These are phyloP conservation scores for Phaeophleospora eucalypticola DNA, from an alignment of 2,329 filamentous ascomycete species.

Conservation along the genomic window DNA sequence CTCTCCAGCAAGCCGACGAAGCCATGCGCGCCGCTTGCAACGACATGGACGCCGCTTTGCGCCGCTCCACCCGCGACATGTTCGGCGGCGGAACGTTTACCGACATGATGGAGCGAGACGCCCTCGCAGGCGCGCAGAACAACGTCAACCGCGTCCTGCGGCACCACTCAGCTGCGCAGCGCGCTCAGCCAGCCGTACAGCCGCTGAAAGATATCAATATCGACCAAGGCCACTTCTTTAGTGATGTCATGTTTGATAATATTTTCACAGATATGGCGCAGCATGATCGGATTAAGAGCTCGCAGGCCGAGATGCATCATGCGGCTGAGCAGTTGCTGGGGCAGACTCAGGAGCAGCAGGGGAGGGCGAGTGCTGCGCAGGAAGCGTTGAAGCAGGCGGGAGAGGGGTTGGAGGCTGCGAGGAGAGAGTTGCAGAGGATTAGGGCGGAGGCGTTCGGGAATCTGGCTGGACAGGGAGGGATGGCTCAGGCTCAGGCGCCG, in stretches of 20 bases:
- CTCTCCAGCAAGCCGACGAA: constrained; percentile 34
- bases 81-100: constrained; percentile 48
- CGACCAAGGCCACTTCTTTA: constrained; percentile 28
- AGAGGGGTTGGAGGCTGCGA: constrained; percentile 19
- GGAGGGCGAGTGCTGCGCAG: constrained; percentile 14
- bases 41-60: constrained; percentile 43
- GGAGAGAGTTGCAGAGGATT: constrained; percentile 28
- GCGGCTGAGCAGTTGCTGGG: constrained; percentile 21
- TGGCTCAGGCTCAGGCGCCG: constrained; percentile 1
- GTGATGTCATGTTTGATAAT: constrained; percentile 31
- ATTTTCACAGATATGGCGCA: constrained; percentile 30
- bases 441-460: constrained; percentile 30
- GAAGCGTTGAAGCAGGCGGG: constrained; percentile 17
- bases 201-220: constrained; percentile 22
- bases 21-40: constrained; percentile 36
- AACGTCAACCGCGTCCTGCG: constrained; percentile 27
- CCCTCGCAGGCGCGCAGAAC: constrained; percentile 47
- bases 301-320: constrained; percentile 20
- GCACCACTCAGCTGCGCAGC: constrained; percentile 23
- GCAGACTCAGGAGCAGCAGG: constrained; percentile 20
- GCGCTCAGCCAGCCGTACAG: constrained; percentile 23
- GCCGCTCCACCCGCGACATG: constrained; percentile 44
- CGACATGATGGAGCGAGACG: constrained; percentile 54
- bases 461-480: constrained; percentile 14
- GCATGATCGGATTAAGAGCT: constrained; percentile 27